Evolutionary conservation across 306 rosid species (phyloP), one percentile per base, ranked within the genome.

Genomic region (Casuarina equisetifolia): DNA sequence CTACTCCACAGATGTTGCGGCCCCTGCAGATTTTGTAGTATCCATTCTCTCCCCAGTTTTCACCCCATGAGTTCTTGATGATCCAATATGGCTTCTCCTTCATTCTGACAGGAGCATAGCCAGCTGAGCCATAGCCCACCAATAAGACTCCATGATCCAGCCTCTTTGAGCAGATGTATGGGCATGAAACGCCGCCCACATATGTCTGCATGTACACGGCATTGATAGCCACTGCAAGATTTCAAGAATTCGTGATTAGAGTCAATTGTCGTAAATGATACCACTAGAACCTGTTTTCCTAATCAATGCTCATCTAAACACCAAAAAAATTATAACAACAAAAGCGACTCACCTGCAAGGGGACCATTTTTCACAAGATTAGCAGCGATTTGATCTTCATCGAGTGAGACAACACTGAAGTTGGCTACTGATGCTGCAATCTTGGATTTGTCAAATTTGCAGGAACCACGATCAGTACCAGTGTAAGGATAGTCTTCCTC

Each of bases 191-290:
- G 57, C 99, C 99, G 0, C 96, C 92, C 0, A 92, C 63, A 46
- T 96, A 92, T 68, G 99, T 92, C 77, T 96, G 99, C 99, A 96
- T 96, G 81, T 79, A 96, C 71, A 86, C 99, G 9, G 99, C 97
- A 66, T 96, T 96, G 79, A 96, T 92, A 64, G 97, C 98, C 85
- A 96, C 99, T 91, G 94, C 87, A 19, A 75, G 72, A 40, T 5
- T 25, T 25, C 69, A 4, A 42, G 71, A 72, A 64, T 74, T 46
- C 64, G 44, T 54, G 5, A 78, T 57, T 54, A 52, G 38, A 58
- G 63, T 69, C 54, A 58, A 55, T 42, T 44, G 39, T 64, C 2
- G 25, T 6, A 59, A 49, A 32, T 40, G 12, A 51, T 42, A 73
- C 50, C 36, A 51, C 16, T 13, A 10, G n/a, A 35, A 75, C 52